Conservation (phyloP, 495 filamentous ascomycete species). For the Penicillium crystallinum region DNA sequence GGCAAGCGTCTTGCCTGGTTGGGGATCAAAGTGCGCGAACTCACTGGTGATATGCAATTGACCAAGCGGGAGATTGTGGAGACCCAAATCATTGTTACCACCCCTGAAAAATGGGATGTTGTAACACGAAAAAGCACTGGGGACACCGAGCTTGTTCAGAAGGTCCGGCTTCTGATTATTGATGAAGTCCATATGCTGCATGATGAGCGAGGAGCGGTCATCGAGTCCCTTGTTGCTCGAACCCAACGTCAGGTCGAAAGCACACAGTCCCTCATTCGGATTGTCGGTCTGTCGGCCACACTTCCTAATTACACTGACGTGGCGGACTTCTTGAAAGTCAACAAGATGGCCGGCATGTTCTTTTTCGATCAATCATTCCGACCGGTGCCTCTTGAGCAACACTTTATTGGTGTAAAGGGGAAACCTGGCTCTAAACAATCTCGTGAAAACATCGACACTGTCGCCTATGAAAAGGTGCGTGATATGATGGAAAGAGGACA, state of each 20-base stretch:
- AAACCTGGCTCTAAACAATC: constrained; percentile 74
- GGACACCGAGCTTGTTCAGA: constrained; percentile 95
- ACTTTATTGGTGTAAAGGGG: constrained; percentile 93
- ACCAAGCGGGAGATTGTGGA: constrained; percentile 93
- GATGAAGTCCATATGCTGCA: constrained; percentile 99
- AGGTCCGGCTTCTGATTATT: constrained; percentile 93
- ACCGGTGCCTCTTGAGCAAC: constrained; percentile 93
- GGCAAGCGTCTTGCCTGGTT: constrained; percentile 92
- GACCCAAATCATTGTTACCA: constrained; percentile 98
- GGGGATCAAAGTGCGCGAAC: constrained; percentile 80
- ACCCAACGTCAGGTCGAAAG: constrained; percentile 97
- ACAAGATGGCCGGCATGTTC: constrained; percentile 87
- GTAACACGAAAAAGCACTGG: constrained; percentile 95
- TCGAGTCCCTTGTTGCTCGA: constrained; percentile 90
- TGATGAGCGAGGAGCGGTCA: constrained; percentile 90
- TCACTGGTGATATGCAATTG: constrained; percentile 97
- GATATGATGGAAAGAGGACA: constrained; percentile 84
- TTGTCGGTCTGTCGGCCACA: constrained; percentile 91
- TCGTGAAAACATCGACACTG: constrained; percentile 79
- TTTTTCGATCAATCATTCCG: constrained; percentile 96
- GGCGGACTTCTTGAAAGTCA: constrained; percentile 93
- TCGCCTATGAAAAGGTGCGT: constrained; percentile 89
- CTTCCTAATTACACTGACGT: constrained; percentile 96
- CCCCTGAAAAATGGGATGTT: constrained; percentile 99
- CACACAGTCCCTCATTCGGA: constrained; percentile 93